Evolutionary conservation across 768 basidiomycete species (phyloP).

Genomic region (Lactifluus pinguis): DNA sequence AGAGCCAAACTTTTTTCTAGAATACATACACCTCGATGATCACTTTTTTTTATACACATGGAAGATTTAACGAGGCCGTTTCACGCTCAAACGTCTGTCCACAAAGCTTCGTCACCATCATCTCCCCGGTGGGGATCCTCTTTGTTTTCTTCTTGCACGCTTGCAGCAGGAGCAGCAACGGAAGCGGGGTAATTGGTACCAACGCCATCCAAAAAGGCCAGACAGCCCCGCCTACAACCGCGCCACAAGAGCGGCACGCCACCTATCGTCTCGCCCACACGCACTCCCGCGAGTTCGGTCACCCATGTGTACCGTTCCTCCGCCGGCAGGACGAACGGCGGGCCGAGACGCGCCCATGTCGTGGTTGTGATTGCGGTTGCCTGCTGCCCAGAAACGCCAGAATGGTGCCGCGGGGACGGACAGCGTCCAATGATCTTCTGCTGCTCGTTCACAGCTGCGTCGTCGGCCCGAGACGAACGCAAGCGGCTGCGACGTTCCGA

Average conservation of each 20-base stretch:
- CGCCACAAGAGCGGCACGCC: conserved; percentile 19
- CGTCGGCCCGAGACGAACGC: not conserved
- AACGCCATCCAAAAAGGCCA: conserved; percentile 7
- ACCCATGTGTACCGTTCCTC: conserved; percentile 18
- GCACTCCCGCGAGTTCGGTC: conserved; percentile 11
- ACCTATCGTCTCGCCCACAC: conserved; percentile 12
- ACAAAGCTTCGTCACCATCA: not conserved
- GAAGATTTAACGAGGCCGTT: not conserved
- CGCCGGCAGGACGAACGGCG: conserved; percentile 13
- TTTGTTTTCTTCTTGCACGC: not conserved
- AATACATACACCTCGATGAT: not conserved
- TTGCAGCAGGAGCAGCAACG: not conserved
- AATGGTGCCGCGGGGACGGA: conserved; percentile 11
- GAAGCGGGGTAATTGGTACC: not conserved
- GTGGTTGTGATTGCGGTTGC: not conserved
- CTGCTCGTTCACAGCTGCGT: not conserved
- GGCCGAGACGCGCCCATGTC: conserved; percentile 10
- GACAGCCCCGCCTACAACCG: conserved; percentile 15
- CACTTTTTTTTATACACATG: no score
- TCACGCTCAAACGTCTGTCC: not conserved
- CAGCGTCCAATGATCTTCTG: conserved; percentile 14
- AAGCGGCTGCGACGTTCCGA: not conserved
- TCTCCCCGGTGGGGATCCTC: not conserved
- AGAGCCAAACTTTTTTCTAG: no score
- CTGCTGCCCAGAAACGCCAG: not conserved